Base-by-base conservation (phyloP, 1,284 basidiomycete species). In the Irpex sp. region DNA sequence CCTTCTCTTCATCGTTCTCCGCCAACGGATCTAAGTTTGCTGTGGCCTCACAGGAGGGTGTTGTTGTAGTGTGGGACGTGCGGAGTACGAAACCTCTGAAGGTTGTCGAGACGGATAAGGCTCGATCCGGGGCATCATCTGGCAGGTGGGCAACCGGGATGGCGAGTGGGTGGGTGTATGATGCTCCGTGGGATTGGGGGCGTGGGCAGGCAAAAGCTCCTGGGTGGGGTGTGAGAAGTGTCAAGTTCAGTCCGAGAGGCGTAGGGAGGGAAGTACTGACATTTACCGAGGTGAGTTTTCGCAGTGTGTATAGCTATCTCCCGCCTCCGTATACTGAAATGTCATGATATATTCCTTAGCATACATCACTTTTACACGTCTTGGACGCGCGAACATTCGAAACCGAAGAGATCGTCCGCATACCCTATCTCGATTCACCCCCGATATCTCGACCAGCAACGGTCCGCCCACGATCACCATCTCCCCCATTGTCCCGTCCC, bases 1-100 rank as follows among this genome's bases (percentile, higher is more conserved):
- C 90, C n/a, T 96, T 95, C 75, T 90, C 88, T 13, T 93, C 92
- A 0, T 85, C 92, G 0, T 96, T 94, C 80, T 92, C 88, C 3
- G 77, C 86, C 0, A 88, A 93, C 67, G 92, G 93, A 0, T 81
- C 82, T 57, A 92, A 93, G 69, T 95, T 94, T 70, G 93, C 92
- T 0, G 91, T 95, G 0, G 93, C 90, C 3, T 89, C 87, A 21
- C 94, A 96, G 73, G 93, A 95, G 71, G 94, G 94, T 11, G 82
- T 88, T 11, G 87, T 95, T 1, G 88, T 86, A 3, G 85, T 92
- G 7, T 92, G 89, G 90, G 91, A 92, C 72, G 88, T 92, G 51
- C 79, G 90, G 63, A 89, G 87, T 66, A 81, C 84, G 49, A 86
- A 85, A 70, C 88, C 89, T 13, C 73, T 92, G 66, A 87, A 86